Evolutionary conservation across 495 filamentous ascomycete species (phyloP).

Genomic region (Xylaria curta): DNA sequence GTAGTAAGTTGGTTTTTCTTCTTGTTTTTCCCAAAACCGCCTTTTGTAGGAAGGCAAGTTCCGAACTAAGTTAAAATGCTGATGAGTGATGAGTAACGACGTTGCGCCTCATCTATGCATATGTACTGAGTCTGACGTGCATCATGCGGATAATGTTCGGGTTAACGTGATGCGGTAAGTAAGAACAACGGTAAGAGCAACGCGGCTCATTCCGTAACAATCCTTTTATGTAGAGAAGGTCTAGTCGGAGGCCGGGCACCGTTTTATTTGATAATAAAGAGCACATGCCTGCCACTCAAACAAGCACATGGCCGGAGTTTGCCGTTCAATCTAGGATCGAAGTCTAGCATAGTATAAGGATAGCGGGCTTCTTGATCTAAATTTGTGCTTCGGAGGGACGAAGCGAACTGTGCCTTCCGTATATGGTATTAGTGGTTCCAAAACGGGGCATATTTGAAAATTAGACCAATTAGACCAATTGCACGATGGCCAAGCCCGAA

Average conservation of each 20-base stretch:
- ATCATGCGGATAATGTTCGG: not conserved
- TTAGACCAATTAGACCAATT: not conserved
- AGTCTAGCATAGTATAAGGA: not conserved
- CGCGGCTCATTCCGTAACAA: slow-evolving; percentile 1
- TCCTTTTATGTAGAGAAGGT: not conserved
- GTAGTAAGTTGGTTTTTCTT: not conserved
- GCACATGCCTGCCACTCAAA: not conserved
- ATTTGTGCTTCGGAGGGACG: not conserved
- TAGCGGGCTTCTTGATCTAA: not conserved
- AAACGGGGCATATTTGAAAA: not conserved
- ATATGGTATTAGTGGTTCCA: not conserved
- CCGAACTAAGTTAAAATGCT: not conserved
- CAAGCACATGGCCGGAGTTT: not conserved
- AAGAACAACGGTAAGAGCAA: not conserved
- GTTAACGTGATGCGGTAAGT: not conserved
- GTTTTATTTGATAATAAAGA: not conserved
- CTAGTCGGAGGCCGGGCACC: not conserved
- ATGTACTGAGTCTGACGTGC: not conserved
- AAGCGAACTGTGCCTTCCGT: slow-evolving; percentile 25
- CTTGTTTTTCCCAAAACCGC: not conserved
- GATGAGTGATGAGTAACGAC: not conserved
- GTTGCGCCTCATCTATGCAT: not conserved
- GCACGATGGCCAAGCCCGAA: not conserved
- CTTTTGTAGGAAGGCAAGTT: not conserved
- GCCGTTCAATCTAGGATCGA: not conserved